phyloP scores from a whole-genome alignment of 345 rosid genomes.

The Camelina hispida region DNA sequence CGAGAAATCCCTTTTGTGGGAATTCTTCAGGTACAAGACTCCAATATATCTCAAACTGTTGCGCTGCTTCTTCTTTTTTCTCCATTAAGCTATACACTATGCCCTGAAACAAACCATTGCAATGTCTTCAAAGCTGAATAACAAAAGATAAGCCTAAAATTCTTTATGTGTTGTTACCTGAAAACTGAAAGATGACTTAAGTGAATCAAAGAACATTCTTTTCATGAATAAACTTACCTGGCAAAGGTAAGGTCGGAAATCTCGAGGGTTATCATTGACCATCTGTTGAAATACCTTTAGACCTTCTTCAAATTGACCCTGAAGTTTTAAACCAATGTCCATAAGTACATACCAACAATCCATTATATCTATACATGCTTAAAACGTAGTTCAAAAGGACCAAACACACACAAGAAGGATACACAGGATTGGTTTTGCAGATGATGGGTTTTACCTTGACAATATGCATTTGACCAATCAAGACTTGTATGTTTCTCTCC shows the following conservation, averaged over 20 bases:
- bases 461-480: slow-evolving; percentile 89
- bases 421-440: slow-evolving; percentile 7
- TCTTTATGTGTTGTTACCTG: background rate
- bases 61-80: slow-evolving; percentile 72
- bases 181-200: background rate
- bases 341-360: slow-evolving; percentile 20
- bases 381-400: background rate
- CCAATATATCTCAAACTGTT: slow-evolving; percentile 73
- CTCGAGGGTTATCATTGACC: slow-evolving; percentile 78
- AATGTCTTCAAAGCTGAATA: slow-evolving; percentile 10
- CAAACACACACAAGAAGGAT: background rate
- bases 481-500: slow-evolving; percentile 80
- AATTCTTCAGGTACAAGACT: slow-evolving; percentile 88
- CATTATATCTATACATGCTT: background rate
- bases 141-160: background rate
- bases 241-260: slow-evolving; percentile 95
- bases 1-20: slow-evolving; percentile 81
- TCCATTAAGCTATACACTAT: slow-evolving; percentile 82
- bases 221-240: slow-evolving; percentile 56
- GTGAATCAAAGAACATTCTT: slow-evolving; percentile 13
- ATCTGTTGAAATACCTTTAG: slow-evolving; percentile 74
- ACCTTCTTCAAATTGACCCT: slow-evolving; percentile 83
- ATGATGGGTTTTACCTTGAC: slow-evolving; percentile 55
- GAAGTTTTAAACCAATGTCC: slow-evolving; percentile 33
- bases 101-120: slow-evolving; percentile 58